phyloP scores from a whole-genome alignment of 164 flowering plant species.

The grape (Vitis vinifera) region ASM3070453v1 NC_081806.1:4688501-4689000 shows the following conservation, averaged over 20 bases:
- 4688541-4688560: constrained; percentile 74
- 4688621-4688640: constrained; percentile 54
- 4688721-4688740: constrained; percentile 66
- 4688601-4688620: constrained; percentile 60
- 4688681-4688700: constrained; percentile 46
- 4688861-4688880: constrained; percentile 48
- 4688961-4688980: constrained; percentile 81
- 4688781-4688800: constrained; percentile 44
- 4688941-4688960: constrained; percentile 62
- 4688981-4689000: constrained; percentile 53
- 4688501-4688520: constrained; percentile 57
- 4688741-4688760: constrained; percentile 51
- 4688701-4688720: constrained; percentile 55
- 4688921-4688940: constrained; percentile 62
- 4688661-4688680: constrained; percentile 44
- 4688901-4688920: constrained; percentile 51
- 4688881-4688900: constrained; percentile 59
- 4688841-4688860: constrained; percentile 50
- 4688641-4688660: constrained; percentile 56
- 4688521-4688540: constrained; percentile 62
- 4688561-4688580: constrained; percentile 75
- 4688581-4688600: constrained; percentile 58
- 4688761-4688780: constrained; percentile 55
- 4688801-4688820: constrained; percentile 53
- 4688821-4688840: constrained; percentile 59